phyloP scores from a whole-genome alignment of 371 early-diverging fungal genomes.

The Actinomucor elegans region DNA sequence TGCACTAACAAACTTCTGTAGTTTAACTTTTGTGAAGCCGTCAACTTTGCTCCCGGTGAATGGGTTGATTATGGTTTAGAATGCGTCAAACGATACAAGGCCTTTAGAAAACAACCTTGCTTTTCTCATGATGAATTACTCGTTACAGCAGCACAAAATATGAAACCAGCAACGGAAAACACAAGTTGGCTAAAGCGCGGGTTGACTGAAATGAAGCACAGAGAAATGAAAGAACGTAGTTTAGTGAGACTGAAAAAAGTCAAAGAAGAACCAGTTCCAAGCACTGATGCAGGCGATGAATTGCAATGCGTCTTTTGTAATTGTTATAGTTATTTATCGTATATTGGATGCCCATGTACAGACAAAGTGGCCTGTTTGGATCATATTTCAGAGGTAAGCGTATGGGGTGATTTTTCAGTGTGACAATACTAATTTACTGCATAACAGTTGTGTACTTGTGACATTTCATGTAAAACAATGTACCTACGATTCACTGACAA shows the following conservation, averaged over 20 bases:
- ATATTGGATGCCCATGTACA: conserved; percentile 65
- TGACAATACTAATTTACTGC: not conserved
- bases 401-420: not conserved
- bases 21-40: conserved; percentile 96
- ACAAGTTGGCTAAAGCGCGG: conserved; percentile 59
- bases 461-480: conserved; percentile 38
- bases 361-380: conserved; percentile 62
- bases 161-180: conserved; percentile 37
- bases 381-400: conserved; percentile 60
- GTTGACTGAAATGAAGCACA: conserved; percentile 53
- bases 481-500: conserved; percentile 55
- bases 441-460: conserved; percentile 57
- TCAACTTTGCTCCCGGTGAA: conserved; percentile 92
- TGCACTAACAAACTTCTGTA: conserved; percentile 7
- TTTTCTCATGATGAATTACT: conserved; percentile 94
- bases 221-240: conserved; percentile 59
- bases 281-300: conserved; percentile 47
- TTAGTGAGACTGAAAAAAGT: conserved; percentile 42
- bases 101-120: conserved; percentile 79
- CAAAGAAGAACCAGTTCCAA: conserved; percentile 27
- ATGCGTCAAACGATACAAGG: conserved; percentile 80
- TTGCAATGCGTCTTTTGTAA: conserved; percentile 74
- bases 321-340: conserved; percentile 71
- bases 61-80: conserved; percentile 87
- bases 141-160: conserved; percentile 54